Percentiles rank a stretch among this genome's conserved stretches.
These are phyloP conservation scores for Byssothecium circinans DNA, from an alignment of 2,329 filamentous ascomycete species.

Conservation along the genomic window DNA sequence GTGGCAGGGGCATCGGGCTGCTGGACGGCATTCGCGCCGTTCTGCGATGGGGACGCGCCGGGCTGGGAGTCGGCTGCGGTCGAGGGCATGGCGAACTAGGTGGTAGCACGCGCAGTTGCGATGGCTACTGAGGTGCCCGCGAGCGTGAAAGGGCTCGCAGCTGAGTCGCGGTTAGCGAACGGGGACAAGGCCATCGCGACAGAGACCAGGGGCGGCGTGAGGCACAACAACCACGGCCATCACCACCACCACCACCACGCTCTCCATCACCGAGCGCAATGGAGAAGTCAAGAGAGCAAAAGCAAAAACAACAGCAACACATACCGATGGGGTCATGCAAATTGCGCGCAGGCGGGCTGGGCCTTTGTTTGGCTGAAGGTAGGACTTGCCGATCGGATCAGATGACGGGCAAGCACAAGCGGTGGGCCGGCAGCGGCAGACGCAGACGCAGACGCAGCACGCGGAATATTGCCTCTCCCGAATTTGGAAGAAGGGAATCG, in stretches of 20 bases:
- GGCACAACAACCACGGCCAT: slow-evolving; percentile 8
- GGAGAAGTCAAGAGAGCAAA: neutral
- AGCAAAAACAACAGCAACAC: slow-evolving; percentile 19
- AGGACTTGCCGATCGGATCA: slow-evolving; percentile 40
- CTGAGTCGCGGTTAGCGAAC: slow-evolving; percentile 19
- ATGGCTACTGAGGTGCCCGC: slow-evolving; percentile 33
- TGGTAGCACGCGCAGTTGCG: slow-evolving; percentile 29
- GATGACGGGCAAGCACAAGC: slow-evolving; percentile 19
- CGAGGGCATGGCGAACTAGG: slow-evolving; percentile 40
- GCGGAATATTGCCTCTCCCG: slow-evolving; percentile 39
- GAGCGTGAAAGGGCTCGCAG: slow-evolving; percentile 31
- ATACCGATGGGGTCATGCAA: slow-evolving; percentile 43
- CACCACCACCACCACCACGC: slow-evolving; percentile 2
- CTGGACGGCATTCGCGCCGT: slow-evolving; percentile 38
- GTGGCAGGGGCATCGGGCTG: slow-evolving; percentile 31
- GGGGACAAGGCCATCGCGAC: slow-evolving; percentile 5
- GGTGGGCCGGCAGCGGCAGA: neutral
- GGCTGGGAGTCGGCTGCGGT: slow-evolving; percentile 31
- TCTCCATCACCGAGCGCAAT: slow-evolving; percentile 1
- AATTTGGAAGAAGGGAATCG: too few relatives aligned
- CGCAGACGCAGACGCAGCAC: slow-evolving; percentile 12
- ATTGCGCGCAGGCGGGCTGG: slow-evolving; percentile 45
- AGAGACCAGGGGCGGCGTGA: neutral
- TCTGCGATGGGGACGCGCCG: slow-evolving; percentile 31
- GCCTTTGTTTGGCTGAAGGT: slow-evolving; percentile 41